phyloP scores from a whole-genome alignment of 2,329 filamentous ascomycete species.

The Xylaria sp. region DNA sequence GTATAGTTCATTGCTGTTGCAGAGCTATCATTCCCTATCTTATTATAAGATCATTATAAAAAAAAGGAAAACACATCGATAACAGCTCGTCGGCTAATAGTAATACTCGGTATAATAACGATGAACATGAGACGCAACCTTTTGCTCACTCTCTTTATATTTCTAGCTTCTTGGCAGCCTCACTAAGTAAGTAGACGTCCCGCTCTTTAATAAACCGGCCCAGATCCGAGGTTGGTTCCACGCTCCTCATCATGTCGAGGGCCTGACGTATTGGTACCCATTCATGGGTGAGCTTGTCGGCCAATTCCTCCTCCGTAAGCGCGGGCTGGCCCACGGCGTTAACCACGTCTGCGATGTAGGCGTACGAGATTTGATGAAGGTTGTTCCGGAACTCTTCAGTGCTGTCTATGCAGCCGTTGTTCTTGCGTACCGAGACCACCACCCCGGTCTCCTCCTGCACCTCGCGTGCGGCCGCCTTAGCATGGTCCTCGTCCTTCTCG shows the following conservation, averaged over 20 bases:
- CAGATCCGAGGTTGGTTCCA: not conserved
- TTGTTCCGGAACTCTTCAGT: conserved; percentile 24
- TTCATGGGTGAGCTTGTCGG: conserved; percentile 18
- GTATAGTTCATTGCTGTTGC: no score
- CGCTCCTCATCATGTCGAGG: conserved; percentile 15
- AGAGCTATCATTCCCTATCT: no score
- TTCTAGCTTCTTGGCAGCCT: conserved; percentile 1
- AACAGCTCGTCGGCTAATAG: no score
- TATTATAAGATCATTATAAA: no score
- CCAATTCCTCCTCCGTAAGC: conserved; percentile 18
- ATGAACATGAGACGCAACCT: no score
- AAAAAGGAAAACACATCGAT: no score
- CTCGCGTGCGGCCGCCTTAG: conserved; percentile 11
- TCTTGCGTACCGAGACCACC: conserved; percentile 12
- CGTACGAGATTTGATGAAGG: conserved; percentile 27
- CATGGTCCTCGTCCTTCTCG: conserved; percentile 16
- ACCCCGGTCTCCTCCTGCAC: conserved; percentile 25
- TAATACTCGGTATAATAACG: no score
- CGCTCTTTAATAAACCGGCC: conserved; percentile 4
- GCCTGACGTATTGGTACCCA: conserved; percentile 8
- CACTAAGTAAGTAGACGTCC: conserved; percentile 9
- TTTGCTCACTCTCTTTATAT: not conserved
- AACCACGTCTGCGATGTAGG: conserved; percentile 23
- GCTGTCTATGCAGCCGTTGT: conserved; percentile 5
- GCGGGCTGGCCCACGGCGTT: conserved; percentile 1